A percentile compares a stretch with the other conserved stretches of the same genome.
Conservation (phyloP, 73 alveolate species). For the Blepharisma stoltei region DNA sequence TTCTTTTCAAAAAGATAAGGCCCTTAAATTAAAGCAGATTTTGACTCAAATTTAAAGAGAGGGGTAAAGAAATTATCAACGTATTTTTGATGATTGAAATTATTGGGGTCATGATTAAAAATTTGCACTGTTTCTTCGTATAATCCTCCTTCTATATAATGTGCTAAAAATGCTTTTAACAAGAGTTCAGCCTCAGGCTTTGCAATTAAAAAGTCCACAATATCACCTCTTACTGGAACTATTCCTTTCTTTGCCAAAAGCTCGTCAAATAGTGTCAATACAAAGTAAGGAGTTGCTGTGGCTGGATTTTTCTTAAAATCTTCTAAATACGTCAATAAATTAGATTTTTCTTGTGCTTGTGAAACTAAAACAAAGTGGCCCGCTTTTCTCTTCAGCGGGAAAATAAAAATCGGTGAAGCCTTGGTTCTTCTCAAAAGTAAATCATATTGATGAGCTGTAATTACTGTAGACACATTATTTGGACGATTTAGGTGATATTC, state of each 20-base stretch:
- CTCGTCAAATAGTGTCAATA: conserved; percentile 72
- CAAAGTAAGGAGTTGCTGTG: conserved; percentile 64
- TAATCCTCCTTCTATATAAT: conserved; percentile 52
- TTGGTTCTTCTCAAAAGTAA: conserved; percentile 34
- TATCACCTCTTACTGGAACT: conserved; percentile 72
- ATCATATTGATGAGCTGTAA: conserved; percentile 40
- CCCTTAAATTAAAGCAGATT: too few species aligned
- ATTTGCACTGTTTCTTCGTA: conserved; percentile 49
- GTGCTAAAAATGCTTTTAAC: conserved; percentile 38
- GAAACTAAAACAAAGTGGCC: conserved; percentile 67
- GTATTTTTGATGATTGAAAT: conserved; percentile 63
- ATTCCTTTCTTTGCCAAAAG: conserved; percentile 54
- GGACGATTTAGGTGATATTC: conserved; percentile 61
- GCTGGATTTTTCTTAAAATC: conserved; percentile 67
- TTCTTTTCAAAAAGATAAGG: too few species aligned
- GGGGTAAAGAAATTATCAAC: conserved; percentile 3
- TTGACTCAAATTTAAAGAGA: too few species aligned
- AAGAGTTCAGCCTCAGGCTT: conserved; percentile 56
- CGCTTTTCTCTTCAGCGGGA: conserved; percentile 59
- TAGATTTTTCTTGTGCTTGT: conserved; percentile 57
- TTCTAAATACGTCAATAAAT: conserved; percentile 63
- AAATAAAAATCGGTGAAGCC: conserved; percentile 61
- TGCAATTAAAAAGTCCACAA: conserved; percentile 47
- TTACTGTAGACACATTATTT: conserved; percentile 51
- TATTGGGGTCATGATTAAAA: conserved; percentile 56